These are phyloP conservation scores for Scenedesmus sp. DNA, from an alignment of 163 green algal genomes.

Conservation along the genomic window DNA sequence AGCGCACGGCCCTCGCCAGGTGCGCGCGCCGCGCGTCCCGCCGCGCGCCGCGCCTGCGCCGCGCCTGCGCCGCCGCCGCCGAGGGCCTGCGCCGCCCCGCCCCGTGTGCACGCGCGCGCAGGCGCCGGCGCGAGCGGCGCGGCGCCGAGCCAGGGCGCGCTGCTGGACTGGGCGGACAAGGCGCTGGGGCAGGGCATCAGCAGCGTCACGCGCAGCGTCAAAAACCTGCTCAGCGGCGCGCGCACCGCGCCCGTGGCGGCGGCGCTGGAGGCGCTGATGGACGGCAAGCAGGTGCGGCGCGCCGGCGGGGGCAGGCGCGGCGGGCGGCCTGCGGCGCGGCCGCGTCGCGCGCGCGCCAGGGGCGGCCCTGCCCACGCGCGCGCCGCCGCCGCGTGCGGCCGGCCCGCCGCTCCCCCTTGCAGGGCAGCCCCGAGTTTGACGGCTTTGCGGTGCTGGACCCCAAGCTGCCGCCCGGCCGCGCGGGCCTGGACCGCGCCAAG, in stretches of 20 bases:
- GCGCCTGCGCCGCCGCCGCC: too few species aligned
- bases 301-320: not conserved
- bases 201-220: constrained; percentile 89
- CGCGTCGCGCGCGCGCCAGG: too few species aligned
- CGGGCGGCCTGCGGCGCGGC: not conserved
- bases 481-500: constrained; percentile 54
- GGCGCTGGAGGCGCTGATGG: constrained; percentile 92
- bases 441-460: constrained; percentile 85
- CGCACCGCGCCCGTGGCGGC: constrained; percentile 84
- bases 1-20: constrained; percentile 1
- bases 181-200: constrained; percentile 85
- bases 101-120: not conserved
- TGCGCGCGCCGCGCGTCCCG: not conserved
- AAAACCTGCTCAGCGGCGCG: constrained; percentile 89
- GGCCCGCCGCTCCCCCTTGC: not conserved
- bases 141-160: constrained; percentile 54
- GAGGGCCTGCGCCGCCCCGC: too few species aligned
- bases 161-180: constrained; percentile 94
- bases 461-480: constrained; percentile 60
- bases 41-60: constrained; percentile 2
- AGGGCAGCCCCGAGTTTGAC: constrained; percentile 70
- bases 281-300: constrained; percentile 64
- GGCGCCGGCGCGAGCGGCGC: not conserved
- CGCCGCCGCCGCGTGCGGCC: too few species aligned
- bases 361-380: too few species aligned